phyloP scores from a whole-genome alignment of 2,329 filamentous ascomycete species.

The Penicillium palitans region DNA sequence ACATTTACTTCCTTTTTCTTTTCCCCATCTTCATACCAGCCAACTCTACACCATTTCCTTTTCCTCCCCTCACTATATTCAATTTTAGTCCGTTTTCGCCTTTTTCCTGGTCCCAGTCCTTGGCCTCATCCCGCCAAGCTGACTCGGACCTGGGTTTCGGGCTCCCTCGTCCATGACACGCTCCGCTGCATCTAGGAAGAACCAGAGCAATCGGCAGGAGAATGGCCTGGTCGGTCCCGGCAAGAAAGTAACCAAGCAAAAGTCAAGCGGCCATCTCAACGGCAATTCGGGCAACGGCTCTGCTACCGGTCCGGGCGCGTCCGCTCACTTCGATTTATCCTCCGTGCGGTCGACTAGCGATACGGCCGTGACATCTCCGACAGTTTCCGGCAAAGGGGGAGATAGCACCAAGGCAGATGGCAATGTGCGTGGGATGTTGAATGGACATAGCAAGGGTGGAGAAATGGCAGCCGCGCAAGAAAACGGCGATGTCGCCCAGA shows the following conservation, averaged over 20 bases:
- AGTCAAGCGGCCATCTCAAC: conserved; percentile 57
- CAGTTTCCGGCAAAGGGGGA: conserved; percentile 26
- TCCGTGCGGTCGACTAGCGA: conserved; percentile 42
- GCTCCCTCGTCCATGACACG: conserved; percentile 52
- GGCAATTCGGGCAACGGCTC: conserved; percentile 49
- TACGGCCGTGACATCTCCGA: conserved; percentile 32
- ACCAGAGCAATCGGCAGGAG: conserved; percentile 75
- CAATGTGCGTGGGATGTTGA: conserved; percentile 37
- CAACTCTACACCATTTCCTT: conserved; percentile 13
- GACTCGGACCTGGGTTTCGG: conserved; percentile 47
- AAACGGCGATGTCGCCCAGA: conserved; percentile 33
- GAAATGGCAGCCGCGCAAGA: conserved; percentile 40
- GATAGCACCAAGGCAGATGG: conserved; percentile 37
- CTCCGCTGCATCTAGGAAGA: conserved; percentile 53
- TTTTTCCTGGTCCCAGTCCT: conserved; percentile 47
- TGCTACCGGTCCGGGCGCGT: conserved; percentile 37
- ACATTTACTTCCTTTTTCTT: conserved; percentile 16
- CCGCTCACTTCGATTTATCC: conserved; percentile 43
- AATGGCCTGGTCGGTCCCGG: conserved; percentile 80
- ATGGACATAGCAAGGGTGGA: conserved; percentile 39
- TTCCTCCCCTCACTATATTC: conserved; percentile 14
- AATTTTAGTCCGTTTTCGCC: conserved; percentile 23
- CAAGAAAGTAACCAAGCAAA: conserved; percentile 64
- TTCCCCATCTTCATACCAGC: conserved; percentile 3
- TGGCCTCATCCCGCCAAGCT: conserved; percentile 51